Conservation (phyloP, 306 rosid genomes). For the Cyamopsis tetragonoloba region DNA sequence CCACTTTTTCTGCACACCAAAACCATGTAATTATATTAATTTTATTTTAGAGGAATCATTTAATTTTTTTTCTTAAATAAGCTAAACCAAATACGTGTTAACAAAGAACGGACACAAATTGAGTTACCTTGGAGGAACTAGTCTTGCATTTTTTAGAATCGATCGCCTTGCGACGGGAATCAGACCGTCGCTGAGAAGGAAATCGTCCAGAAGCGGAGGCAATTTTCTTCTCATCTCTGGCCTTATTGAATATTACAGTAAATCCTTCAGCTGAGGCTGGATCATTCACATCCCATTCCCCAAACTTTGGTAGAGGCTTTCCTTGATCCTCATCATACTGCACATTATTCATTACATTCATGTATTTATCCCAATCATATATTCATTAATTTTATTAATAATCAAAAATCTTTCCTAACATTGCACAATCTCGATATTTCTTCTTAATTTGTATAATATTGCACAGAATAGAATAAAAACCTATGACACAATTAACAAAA, state of each 20-base stretch:
- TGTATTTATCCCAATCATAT: no score
- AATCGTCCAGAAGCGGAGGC: conserved; percentile 35
- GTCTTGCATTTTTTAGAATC: conserved; percentile 13
- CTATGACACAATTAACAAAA: background rate
- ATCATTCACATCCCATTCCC: conserved; percentile 94
- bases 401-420: no score
- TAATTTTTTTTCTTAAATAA: no score
- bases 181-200: conserved; percentile 29
- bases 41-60: no score
- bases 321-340: conserved; percentile 44
- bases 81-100: no score
- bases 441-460: no score
- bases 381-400: no score
- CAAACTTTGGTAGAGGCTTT: conserved; percentile 68
- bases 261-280: conserved; percentile 82
- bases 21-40: background rate
- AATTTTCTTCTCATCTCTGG: conserved; percentile 68
- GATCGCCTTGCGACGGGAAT: conserved; percentile 24
- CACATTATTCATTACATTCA: no score
- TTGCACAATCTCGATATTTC: no score
- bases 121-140: conserved; percentile 40
- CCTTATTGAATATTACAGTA: conserved; percentile 72
- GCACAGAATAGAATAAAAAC: background rate
- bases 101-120: no score
- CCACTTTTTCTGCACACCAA: conserved; percentile 62